Base-by-base conservation (phyloP, 2,329 filamentous ascomycete genomes). In the Penicillium expansum region DNA sequence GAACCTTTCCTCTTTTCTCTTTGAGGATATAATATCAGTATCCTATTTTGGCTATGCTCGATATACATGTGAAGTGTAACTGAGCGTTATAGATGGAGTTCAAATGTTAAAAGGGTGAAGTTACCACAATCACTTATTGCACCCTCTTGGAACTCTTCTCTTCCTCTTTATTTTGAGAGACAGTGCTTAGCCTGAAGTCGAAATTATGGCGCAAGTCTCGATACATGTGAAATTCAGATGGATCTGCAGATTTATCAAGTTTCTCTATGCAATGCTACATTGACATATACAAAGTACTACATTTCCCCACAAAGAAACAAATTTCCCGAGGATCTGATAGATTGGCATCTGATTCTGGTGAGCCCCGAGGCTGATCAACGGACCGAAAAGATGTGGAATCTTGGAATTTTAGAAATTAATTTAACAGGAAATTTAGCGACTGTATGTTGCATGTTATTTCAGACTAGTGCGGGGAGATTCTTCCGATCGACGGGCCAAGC, bases 401-500 rank as follows among this genome's bases (percentile, higher is more conserved):
- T 22, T 48, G 24, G 39, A 43, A 27, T n/a, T 18, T 14, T 14
- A 5, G 2, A 20, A 20, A 5, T 32, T 30, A 29, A 29, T 32
- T 20, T 20, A 29, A 10, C 8, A 14, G 14, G 13, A 5, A 14
- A 44, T 44, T 45, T 32, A 9, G 27, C 13, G 18, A 45, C 6
- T 20, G 43, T 7, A 48, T 33, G 10, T 53, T 30, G 27, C 13
- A 37, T 37, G 20, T 38, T 10, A 27, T 22, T 29, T 18, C 6
- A n/a, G 24, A 24, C 27, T 14, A 32, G 29, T 20, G 27, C 27
- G 6, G n/a, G 32, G 42, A 38, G 39, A 42, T 42, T 18, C 45
- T 38, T 27, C 48, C 27, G 41, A 56, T 60, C 45, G 38, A 44
- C 35, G 22, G 33, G 48, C 37, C 43, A 53, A 55, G 52, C 27